These are phyloP conservation scores for Comarum palustre DNA, from an alignment of 306 rosid species.

Conservation along the genomic window DNA sequence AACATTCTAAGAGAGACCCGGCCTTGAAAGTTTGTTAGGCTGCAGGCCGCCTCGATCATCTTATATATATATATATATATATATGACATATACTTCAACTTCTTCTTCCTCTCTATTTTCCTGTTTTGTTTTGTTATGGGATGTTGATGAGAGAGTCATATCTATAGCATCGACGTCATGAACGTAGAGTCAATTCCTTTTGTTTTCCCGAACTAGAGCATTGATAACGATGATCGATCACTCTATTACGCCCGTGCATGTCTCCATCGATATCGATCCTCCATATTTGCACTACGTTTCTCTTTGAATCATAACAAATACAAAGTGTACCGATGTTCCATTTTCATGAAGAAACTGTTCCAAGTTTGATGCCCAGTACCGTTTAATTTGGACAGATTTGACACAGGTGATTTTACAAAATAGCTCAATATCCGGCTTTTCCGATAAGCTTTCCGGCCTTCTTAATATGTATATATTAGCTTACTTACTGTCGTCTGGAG, in stretches of 20 bases:
- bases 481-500: background rate
- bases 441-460: background rate
- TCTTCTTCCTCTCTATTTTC: background rate
- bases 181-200: too few species aligned
- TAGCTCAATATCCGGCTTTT: background rate
- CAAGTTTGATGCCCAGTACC: too few species aligned
- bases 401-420: background rate
- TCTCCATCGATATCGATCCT: too few species aligned
- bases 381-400: too few species aligned
- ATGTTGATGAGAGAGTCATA: too few species aligned
- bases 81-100: background rate
- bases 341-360: background rate
- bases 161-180: too few species aligned
- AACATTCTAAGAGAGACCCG: constrained; percentile 6
- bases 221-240: too few species aligned
- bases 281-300: too few species aligned
- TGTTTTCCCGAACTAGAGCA: too few species aligned
- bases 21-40: constrained; percentile 15
- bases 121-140: too few species aligned
- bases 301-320: too few species aligned
- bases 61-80: background rate
- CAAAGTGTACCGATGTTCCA: background rate
- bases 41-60: background rate
- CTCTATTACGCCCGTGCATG: too few species aligned
- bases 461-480: background rate